phyloP scores from a whole-genome alignment of 345 rosid genomes.

The Sapria himalayana region DNA sequence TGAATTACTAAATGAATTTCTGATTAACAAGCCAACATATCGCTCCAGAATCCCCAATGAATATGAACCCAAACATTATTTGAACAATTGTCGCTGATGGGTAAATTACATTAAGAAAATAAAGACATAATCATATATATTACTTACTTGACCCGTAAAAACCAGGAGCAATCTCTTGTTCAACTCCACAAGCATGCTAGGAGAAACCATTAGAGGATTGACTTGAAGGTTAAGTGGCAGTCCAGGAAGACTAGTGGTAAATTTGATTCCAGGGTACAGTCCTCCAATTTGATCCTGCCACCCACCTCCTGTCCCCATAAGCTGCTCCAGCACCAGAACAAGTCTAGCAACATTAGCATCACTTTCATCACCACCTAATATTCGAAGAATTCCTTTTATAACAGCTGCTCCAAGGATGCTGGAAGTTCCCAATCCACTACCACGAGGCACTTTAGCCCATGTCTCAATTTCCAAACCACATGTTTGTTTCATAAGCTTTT shows the following conservation, averaged over 20 bases:
- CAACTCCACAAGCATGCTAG: constrained; percentile 39
- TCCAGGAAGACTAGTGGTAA: constrained; percentile 80
- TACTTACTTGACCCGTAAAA: constrained; percentile 84
- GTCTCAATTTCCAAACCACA: constrained; percentile 60
- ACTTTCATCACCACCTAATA: constrained; percentile 51
- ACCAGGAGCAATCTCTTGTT: constrained; percentile 67
- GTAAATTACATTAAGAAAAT: too few species aligned
- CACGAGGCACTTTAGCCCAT: constrained; percentile 91
- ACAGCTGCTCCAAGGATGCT: constrained; percentile 95
- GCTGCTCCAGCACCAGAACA: constrained; percentile 75
- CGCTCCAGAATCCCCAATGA: too few species aligned
- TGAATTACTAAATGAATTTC: too few species aligned
- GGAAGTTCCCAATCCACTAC: constrained; percentile 93
- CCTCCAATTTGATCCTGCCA: constrained; percentile 99
- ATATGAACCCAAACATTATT: too few species aligned
- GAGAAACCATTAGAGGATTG: constrained; percentile 48
- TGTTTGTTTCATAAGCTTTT: constrained; percentile 14
- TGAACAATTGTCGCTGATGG: too few species aligned
- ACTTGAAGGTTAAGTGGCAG: constrained; percentile 80
- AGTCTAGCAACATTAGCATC: constrained; percentile 78
- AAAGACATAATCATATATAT: too few species aligned
- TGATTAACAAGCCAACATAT: too few species aligned
- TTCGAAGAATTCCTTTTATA: constrained; percentile 70
- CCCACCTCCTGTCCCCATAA: constrained; percentile 99
- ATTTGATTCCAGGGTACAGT: constrained; percentile 71